These are phyloP conservation scores for Puya raimondii DNA, from an alignment of 176 grass and related monocot species.

Conservation along the genomic window DNA sequence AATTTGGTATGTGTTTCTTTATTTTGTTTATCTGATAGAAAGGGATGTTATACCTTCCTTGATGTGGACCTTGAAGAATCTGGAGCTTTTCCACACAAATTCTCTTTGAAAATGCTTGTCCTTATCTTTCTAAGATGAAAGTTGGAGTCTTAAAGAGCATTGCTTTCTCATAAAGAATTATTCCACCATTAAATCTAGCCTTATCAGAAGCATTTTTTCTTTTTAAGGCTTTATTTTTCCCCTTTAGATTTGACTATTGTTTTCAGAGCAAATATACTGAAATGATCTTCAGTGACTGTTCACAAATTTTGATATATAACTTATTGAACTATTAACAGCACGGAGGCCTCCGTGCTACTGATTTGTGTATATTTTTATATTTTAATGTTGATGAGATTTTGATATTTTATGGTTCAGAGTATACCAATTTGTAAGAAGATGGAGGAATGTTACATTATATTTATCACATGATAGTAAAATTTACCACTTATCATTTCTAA, in stretches of 20 bases:
- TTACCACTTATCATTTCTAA: too few relatives aligned
- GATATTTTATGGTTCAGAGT: too few relatives aligned
- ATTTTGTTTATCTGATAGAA: neutral
- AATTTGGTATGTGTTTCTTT: neutral
- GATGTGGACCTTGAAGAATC: slow-evolving; percentile 36
- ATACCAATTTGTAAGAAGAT: too few relatives aligned
- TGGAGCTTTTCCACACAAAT: slow-evolving; percentile 20
- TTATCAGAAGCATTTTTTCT: neutral
- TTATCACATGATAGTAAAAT: too few relatives aligned
- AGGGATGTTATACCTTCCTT: slow-evolving; percentile 56
- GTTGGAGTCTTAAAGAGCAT: neutral
- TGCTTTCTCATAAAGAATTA: slow-evolving; percentile 16
- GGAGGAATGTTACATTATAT: too few relatives aligned
- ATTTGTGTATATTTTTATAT: too few relatives aligned
- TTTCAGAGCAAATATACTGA: neutral
- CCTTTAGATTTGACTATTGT: neutral
- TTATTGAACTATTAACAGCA: too few relatives aligned
- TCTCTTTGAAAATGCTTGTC: slow-evolving; percentile 10
- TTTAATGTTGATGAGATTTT: too few relatives aligned
- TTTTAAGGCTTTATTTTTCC: neutral
- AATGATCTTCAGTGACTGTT: neutral
- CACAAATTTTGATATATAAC: neutral
- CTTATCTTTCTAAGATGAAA: slow-evolving; percentile 1
- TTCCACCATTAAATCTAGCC: neutral
- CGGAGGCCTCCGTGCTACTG: too few relatives aligned